Percentiles rank a stretch among this genome's conserved stretches.
These are phyloP conservation scores for Cladophialophora yegresii DNA, from an alignment of 2,329 filamentous ascomycete genomes.

Conservation along the genomic window DNA sequence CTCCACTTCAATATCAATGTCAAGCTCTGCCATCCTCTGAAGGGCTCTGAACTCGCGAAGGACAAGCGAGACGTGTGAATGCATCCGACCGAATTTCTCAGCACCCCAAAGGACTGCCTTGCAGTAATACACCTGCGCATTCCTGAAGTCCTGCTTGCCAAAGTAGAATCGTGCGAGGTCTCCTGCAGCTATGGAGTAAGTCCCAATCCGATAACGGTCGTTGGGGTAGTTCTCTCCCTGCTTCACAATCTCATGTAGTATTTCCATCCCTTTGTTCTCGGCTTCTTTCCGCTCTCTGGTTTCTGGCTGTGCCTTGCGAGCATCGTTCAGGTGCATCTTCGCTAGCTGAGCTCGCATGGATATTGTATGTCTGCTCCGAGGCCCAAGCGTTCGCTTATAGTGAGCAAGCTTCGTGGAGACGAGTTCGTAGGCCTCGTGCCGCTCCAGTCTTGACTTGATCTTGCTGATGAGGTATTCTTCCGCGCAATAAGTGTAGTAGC, in stretches of 20 bases:
- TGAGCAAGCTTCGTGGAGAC: not conserved
- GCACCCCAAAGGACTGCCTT: too few relatives aligned
- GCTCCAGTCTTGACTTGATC: not conserved
- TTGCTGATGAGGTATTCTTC: constrained; percentile 1
- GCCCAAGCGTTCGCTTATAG: not conserved
- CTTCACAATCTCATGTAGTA: not conserved
- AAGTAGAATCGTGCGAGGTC: not conserved
- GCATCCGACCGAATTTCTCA: too few relatives aligned
- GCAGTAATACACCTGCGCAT: too few relatives aligned
- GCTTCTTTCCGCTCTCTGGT: not conserved
- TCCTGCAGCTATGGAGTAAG: not conserved
- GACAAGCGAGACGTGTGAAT: not conserved
- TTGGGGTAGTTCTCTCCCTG: not conserved
- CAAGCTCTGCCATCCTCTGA: too few relatives aligned
- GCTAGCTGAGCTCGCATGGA: not conserved
- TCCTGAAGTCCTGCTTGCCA: too few relatives aligned
- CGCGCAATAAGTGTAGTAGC: not conserved
- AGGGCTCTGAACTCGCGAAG: not conserved
- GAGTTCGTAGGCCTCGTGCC: too few relatives aligned
- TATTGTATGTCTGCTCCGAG: not conserved
- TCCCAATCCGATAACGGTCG: not conserved
- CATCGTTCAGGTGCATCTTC: not conserved
- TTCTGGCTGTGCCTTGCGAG: not conserved
- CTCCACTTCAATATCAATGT: too few relatives aligned
- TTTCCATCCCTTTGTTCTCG: too few relatives aligned